Evolutionary conservation across 2,329 filamentous ascomycete species (phyloP).

Genomic region (Mollisiaceae sp.): DNA sequence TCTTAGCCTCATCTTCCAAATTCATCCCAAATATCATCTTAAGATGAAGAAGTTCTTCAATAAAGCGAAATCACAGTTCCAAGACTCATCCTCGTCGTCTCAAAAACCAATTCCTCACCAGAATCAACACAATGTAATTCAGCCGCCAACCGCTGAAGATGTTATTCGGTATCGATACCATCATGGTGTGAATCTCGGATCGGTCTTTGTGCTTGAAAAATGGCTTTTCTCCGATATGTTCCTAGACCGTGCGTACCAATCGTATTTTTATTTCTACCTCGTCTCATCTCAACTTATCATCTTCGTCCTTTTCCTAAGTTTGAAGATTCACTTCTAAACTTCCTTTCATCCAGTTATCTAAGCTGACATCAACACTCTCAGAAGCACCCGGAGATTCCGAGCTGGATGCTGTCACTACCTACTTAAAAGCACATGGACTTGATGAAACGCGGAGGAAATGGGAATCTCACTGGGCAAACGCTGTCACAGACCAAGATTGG

Average conservation of each 20-base stretch:
- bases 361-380: conserved; percentile 50
- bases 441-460: conserved; percentile 55
- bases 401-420: conserved; percentile 54
- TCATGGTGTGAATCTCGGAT: conserved; percentile 63
- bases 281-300: neutral
- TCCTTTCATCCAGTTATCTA: neutral
- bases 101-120: conserved; percentile 21
- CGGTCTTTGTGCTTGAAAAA: conserved; percentile 63
- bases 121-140: conserved; percentile 42
- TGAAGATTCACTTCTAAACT: conserved; percentile 32
- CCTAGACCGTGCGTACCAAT: neutral
- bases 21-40: too few relatives aligned
- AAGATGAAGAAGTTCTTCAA: conserved; percentile 47
- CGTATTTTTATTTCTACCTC: neutral
- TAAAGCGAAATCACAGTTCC: conserved; percentile 44
- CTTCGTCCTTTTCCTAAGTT: neutral
- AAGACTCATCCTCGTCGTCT: conserved; percentile 33
- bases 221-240: conserved; percentile 50
- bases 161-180: conserved; percentile 62
- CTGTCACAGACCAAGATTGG: conserved; percentile 56
- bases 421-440: conserved; percentile 51
- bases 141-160: conserved; percentile 43
- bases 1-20: neutral
- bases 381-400: conserved; percentile 51
- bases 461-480: conserved; percentile 58